Evolutionary conservation across 208 protist species (phyloP).

Genomic region (Wallacemonas sp.): DNA sequence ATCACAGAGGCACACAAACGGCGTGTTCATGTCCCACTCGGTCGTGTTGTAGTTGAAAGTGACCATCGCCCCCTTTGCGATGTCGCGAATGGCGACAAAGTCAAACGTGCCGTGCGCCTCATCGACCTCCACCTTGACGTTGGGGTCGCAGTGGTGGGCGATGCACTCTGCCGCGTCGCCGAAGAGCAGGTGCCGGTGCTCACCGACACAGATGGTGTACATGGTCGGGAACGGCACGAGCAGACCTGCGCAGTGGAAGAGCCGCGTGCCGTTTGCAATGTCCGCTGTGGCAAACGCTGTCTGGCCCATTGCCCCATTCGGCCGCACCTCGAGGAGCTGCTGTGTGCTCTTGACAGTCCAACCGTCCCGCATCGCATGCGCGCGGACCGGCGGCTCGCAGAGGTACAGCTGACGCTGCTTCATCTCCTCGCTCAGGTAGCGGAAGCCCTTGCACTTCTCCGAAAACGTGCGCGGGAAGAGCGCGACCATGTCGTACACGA

Average conservation of each 20-base stretch:
- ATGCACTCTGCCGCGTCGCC: conserved; percentile 88
- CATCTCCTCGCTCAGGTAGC: conserved; percentile 53
- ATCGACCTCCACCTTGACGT: conserved; percentile 65
- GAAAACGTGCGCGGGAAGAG: conserved; percentile 60
- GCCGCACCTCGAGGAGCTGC: conserved; percentile 50
- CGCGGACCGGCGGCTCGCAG: conserved; percentile 80
- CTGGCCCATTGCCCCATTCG: conserved; percentile 84
- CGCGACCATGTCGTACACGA: conserved; percentile 82
- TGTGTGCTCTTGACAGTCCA: conserved; percentile 73
- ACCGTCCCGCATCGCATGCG: conserved; percentile 80
- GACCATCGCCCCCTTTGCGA: conserved; percentile 73
- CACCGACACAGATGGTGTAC: conserved; percentile 88
- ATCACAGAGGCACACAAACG: conserved; percentile 85
- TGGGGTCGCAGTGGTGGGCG: conserved; percentile 88
- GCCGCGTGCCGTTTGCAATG: conserved; percentile 42
- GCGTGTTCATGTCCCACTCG: conserved; percentile 86
- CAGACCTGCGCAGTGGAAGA: conserved; percentile 77
- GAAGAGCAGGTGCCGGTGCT: conserved; percentile 76
- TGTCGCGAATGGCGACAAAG: conserved; percentile 64
- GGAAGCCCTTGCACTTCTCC: conserved; percentile 70
- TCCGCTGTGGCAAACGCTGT: conserved; percentile 65
- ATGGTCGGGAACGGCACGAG: conserved; percentile 86
- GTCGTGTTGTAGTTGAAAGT: conserved; percentile 91
- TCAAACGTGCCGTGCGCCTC: conserved; percentile 55
- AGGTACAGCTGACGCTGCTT: conserved; percentile 77